A percentile compares a stretch with the other conserved stretches of the same genome.
Evolutionary conservation across 345 rosid genomes (phyloP).

Genomic region (Conringia planisiliqua): DNA sequence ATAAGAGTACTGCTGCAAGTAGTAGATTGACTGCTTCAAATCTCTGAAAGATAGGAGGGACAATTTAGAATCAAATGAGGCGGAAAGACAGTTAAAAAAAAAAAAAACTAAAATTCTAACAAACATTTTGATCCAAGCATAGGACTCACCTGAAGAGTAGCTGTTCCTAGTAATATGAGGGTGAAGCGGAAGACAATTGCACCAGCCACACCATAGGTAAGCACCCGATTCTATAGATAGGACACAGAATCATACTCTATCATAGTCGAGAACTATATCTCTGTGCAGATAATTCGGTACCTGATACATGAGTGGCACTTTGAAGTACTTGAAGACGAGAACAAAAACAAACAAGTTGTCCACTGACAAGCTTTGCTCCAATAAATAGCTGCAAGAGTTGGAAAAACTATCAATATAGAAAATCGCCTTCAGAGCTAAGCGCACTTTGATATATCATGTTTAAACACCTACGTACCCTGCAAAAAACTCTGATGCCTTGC

Average conservation of each 20-base stretch:
- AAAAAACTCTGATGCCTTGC: slow-evolving; percentile 85
- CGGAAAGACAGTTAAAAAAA: neutral
- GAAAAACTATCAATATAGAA: neutral
- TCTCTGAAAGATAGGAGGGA: slow-evolving; percentile 46
- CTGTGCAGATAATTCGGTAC: slow-evolving; percentile 35
- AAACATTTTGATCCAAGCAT: neutral
- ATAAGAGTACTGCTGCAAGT: slow-evolving; percentile 76
- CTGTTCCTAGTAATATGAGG: slow-evolving; percentile 81
- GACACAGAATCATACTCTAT: neutral
- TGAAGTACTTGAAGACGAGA: slow-evolving; percentile 87
- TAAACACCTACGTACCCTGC: slow-evolving; percentile 59
- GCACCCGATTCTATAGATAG: slow-evolving; percentile 62
- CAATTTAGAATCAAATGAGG: slow-evolving; percentile 8
- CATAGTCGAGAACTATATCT: slow-evolving; percentile 5
- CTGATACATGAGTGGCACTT: slow-evolving; percentile 89
- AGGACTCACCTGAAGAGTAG: slow-evolving; percentile 76
- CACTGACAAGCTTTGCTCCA: slow-evolving; percentile 98
- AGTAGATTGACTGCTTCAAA: slow-evolving; percentile 80
- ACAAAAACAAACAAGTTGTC: slow-evolving; percentile 95
- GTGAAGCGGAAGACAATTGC: slow-evolving; percentile 75
- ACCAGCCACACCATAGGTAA: slow-evolving; percentile 89
- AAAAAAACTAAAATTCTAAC: neutral
- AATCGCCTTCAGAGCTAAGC: neutral
- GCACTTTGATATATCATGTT: neutral
- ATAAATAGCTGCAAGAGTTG: slow-evolving; percentile 62